Percentiles rank a stretch among this genome's conserved stretches.
phyloP scores from a whole-genome alignment of 2,329 filamentous ascomycete genomes.

The Aspergillus persii region DNA sequence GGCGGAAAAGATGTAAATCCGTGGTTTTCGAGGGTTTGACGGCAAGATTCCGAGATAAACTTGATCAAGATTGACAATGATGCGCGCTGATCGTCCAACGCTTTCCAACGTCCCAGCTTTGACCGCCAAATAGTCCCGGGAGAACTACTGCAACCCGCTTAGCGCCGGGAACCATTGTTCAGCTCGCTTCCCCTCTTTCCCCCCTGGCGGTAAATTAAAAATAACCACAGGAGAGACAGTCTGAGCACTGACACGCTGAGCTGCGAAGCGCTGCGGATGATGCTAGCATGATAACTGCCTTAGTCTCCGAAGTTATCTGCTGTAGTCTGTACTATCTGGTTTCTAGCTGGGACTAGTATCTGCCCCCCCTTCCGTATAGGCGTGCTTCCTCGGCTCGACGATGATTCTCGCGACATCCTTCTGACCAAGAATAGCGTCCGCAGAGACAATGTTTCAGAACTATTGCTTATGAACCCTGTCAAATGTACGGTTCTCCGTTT shows the following conservation, averaged over 20 bases:
- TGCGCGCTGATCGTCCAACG: constrained; percentile 24
- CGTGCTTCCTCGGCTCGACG: neutral
- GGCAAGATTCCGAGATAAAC: constrained; percentile 15
- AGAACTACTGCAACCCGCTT: constrained; percentile 24
- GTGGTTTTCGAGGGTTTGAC: neutral
- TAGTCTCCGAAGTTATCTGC: neutral
- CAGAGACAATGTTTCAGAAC: neutral
- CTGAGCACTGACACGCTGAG: neutral
- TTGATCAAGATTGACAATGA: constrained; percentile 16
- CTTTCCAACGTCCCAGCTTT: constrained; percentile 22
- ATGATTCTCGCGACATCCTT: neutral
- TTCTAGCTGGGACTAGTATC: neutral
- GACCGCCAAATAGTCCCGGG: constrained; percentile 21
- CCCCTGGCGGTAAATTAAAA: constrained; percentile 1
- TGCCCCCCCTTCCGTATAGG: no score
- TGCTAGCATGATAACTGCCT: no score
- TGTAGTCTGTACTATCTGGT: neutral
- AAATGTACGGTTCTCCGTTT: neutral
- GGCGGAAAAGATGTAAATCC: neutral
- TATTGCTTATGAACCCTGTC: neutral
- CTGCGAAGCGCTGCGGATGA: neutral
- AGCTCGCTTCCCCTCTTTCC: neutral
- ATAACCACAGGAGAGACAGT: constrained; percentile 3
- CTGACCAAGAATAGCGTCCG: neutral
- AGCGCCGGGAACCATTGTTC: constrained; percentile 13